Evolutionary conservation across 106 monocot genomes (phyloP).

Genomic region (Dactylorhiza incarnata): DNA sequence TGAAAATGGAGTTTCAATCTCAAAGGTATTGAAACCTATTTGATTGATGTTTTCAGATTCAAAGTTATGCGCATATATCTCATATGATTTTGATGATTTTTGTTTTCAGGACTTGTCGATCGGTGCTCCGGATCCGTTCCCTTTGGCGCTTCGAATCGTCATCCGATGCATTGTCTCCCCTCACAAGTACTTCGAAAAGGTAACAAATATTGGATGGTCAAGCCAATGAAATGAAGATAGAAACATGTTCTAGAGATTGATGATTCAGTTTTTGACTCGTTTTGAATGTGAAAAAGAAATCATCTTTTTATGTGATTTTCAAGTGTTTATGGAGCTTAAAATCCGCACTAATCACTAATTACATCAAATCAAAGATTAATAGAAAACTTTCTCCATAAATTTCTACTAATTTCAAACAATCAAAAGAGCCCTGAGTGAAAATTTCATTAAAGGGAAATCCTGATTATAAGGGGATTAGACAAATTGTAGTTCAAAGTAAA

Average conservation of each 20-base stretch:
- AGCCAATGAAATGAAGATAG: too few species aligned
- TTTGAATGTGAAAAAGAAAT: neutral
- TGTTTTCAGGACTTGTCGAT: constrained; percentile 25
- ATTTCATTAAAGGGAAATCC: too few species aligned
- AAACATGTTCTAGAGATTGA: neutral
- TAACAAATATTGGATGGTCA: constrained; percentile 1
- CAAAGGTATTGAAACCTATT: constrained; percentile 27
- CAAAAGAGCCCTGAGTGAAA: too few species aligned
- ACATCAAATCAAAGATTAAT: too few species aligned
- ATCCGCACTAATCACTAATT: too few species aligned
- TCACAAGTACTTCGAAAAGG: constrained; percentile 65
- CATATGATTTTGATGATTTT: neutral
- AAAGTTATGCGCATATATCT: too few species aligned
- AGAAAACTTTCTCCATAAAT: too few species aligned
- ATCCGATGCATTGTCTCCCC: constrained; percentile 41
- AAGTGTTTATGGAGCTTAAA: too few species aligned
- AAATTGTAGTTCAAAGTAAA: too few species aligned
- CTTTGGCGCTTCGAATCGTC: constrained; percentile 25
- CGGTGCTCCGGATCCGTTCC: constrained; percentile 30
- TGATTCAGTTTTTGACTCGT: neutral
- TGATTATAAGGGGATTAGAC: too few species aligned
- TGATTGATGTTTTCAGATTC: neutral
- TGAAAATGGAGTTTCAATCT: constrained; percentile 37
- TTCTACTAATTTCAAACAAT: too few species aligned
- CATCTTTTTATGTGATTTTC: neutral